Evolutionary conservation across 768 basidiomycete genomes (phyloP), one percentile per base, ranked within the genome.

Genomic region (Russula brevipes): DNA sequence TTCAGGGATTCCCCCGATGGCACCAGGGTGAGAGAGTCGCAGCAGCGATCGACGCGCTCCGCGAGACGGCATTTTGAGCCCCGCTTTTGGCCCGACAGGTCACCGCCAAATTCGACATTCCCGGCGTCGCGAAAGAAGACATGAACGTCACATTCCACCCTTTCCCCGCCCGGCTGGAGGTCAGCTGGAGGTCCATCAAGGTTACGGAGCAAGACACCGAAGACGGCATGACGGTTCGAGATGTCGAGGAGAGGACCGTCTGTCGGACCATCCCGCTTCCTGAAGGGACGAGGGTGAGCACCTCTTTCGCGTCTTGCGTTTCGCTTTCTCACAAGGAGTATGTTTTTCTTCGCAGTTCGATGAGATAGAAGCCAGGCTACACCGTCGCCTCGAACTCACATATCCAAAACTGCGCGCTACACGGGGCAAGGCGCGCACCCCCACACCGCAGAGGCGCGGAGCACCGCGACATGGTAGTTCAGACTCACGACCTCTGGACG

Each of bases 91-190:
- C 54, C 42, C 36, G 44, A 39, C 47, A 85, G 70, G 81, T 87
- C 52, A 84, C 84, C 30, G 86, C 85, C 30, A 87, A 82, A 54
- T 88, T 89, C 71, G 86, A 89, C 63, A 75, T 91, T 69, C 80
- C 80, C 3, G 85, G 87, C 35, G 82, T 90, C 47, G 79, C 78
- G 69, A 90, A 89, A 71, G 81, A 88, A 61, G 84, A 90, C 64
- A 82, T 89, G 59, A 88, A 90, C 66, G 85, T 91, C 69, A 88
- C 84, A 70, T 90, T 82, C 68, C 86, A 87, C 57, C 79, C 80
- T 30, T 47, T 44, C 39, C 63, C 63, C 57, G 75, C 81, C 66
- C 76, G 82, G 50, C 75, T 91, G 10, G 77, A 87, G 42, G 78
- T 91, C 44, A 86, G 82, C 17, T 91, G 88, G 88, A 78, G 81